Evolutionary conservation across 2,329 filamentous ascomycete genomes (phyloP).

Genomic region (Leptoxyphium fumago): DNA sequence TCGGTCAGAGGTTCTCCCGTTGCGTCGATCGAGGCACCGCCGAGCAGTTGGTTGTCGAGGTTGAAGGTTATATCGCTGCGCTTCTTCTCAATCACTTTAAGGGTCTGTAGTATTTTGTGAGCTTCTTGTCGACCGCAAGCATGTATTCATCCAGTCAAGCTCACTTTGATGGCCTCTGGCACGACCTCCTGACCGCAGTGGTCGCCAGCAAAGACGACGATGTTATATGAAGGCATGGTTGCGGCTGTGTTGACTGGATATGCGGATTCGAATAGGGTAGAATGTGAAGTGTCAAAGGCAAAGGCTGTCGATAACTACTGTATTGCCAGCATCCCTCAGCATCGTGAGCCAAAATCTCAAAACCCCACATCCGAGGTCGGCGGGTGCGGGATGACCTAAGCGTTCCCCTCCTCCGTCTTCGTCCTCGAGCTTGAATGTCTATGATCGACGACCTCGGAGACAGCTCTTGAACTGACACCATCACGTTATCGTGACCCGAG

Average conservation of each 20-base stretch:
- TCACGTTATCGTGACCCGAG: no score
- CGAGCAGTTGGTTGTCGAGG: conserved; percentile 77
- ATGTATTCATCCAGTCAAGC: background rate
- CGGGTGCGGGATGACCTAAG: conserved; percentile 32
- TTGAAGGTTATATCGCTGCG: conserved; percentile 68
- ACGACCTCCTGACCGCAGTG: conserved; percentile 71
- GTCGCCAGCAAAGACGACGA: conserved; percentile 68
- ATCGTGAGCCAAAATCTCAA: background rate
- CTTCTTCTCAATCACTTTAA: conserved; percentile 61
- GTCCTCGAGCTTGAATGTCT: no score
- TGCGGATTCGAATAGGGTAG: no score
- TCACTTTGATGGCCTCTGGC: background rate
- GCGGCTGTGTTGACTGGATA: no score
- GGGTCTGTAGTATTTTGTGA: conserved; percentile 38
- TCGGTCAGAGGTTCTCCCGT: conserved; percentile 67
- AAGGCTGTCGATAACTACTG: conserved; percentile 9
- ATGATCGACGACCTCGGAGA: no score
- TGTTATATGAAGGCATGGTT: conserved; percentile 54
- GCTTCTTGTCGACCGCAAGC: no score
- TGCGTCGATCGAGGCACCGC: conserved; percentile 85
- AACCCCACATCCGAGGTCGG: background rate
- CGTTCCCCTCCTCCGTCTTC: conserved; percentile 26
- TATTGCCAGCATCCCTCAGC: background rate
- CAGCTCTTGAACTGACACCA: no score
- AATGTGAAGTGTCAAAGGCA: no score